phyloP scores from a whole-genome alignment of 495 filamentous ascomycete species.

The Tuber melanosporum region DNA sequence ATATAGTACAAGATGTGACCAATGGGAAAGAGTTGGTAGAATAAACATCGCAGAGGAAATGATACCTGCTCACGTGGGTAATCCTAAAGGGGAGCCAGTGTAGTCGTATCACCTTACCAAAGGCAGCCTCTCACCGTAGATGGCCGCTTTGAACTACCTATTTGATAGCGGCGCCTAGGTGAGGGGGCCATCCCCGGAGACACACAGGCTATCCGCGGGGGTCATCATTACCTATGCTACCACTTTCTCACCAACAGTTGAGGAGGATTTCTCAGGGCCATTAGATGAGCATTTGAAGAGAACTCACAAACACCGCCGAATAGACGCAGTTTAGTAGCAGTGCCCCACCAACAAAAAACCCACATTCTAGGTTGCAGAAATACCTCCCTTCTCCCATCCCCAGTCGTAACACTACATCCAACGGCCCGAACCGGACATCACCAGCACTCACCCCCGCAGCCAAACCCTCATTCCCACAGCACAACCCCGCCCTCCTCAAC shows the following conservation, averaged over 20 bases:
- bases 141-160: background rate
- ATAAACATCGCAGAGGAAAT: background rate
- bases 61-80: background rate
- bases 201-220: background rate
- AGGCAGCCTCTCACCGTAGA: background rate
- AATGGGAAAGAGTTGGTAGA: background rate
- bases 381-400: background rate
- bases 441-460: background rate
- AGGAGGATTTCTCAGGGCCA: background rate
- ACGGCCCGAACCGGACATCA: background rate
- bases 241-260: background rate
- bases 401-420: background rate
- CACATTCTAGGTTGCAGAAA: background rate
- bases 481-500: background rate
- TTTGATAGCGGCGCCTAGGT: background rate
- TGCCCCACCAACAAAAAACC: background rate
- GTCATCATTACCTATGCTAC: background rate
- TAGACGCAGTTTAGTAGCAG: background rate
- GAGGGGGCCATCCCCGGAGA: background rate
- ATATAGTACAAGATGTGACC: background rate
- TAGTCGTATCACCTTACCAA: background rate
- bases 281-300: background rate
- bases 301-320: background rate
- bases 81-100: background rate
- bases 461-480: background rate